Conservation (phyloP, 768 basidiomycete species). For the Lactarius deliciosus region DNA sequence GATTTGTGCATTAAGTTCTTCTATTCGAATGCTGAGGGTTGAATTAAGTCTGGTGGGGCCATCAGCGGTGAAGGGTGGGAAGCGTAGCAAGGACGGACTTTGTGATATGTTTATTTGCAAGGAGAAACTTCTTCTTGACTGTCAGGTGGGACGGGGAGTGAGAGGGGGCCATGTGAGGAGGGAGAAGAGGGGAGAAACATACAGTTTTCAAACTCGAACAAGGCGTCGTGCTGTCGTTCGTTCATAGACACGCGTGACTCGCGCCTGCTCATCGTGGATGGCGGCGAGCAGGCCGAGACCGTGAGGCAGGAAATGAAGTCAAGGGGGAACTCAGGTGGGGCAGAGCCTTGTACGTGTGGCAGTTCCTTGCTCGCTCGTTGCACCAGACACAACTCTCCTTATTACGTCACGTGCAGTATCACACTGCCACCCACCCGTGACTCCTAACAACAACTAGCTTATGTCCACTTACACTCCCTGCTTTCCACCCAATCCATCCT, state of each 20-base stretch:
- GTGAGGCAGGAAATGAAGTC: conserved; percentile 11
- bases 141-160: conserved; percentile 37
- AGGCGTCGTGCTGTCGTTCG: conserved; percentile 71
- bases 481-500: conserved; percentile 12
- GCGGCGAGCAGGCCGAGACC: conserved; percentile 27
- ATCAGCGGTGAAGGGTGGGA: conserved; percentile 16
- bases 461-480: conserved; percentile 23
- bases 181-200: conserved; percentile 40
- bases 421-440: neutral
- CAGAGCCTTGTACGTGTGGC: conserved; percentile 7
- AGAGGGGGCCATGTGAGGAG: conserved; percentile 30
- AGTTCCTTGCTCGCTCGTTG: no score
- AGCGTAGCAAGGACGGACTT: conserved; percentile 50
- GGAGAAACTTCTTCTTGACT: conserved; percentile 93
- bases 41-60: conserved; percentile 65
- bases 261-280: conserved; percentile 40
- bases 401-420: neutral
- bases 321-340: neutral
- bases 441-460: no score
- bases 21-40: conserved; percentile 77
- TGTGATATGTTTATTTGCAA: conserved; percentile 89
- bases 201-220: conserved; percentile 86
- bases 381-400: neutral
- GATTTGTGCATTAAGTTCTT: conserved; percentile 82
- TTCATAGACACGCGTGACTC: conserved; percentile 51